Evolutionary conservation across 495 filamentous ascomycete genomes (phyloP).

Genomic region (Aspergillus wentii): DNA sequence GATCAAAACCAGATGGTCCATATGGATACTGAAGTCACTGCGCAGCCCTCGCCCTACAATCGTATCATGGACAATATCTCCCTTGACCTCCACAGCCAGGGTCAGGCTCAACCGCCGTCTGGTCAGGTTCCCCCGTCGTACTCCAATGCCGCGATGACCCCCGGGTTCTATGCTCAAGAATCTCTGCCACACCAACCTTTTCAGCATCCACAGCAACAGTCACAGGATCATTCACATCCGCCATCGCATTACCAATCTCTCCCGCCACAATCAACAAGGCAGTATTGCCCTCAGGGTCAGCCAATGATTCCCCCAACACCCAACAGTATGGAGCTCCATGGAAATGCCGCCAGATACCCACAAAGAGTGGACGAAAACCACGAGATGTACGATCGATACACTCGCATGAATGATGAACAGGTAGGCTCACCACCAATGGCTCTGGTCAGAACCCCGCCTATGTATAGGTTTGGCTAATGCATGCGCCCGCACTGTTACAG

Average conservation of each 20-base stretch:
- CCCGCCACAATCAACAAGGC: too few species aligned
- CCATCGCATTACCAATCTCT: conserved; percentile 28
- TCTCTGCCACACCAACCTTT: conserved; percentile 18
- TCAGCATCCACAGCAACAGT: conserved; percentile 48
- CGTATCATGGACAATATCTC: conserved; percentile 31
- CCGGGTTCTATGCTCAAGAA: conserved; percentile 36
- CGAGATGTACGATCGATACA: conserved; percentile 66
- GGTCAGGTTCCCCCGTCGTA: conserved; percentile 18
- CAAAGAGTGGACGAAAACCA: conserved; percentile 56
- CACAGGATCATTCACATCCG: conserved; percentile 46
- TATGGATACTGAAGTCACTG: conserved; percentile 24
- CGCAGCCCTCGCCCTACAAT: conserved; percentile 19
- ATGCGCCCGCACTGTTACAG: conserved; percentile 24
- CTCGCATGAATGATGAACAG: conserved; percentile 74
- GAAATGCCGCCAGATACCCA: conserved; percentile 58
- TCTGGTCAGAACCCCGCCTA: too few species aligned
- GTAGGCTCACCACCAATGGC: conserved; percentile 55
- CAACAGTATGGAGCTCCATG: conserved; percentile 85
- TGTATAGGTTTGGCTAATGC: conserved; percentile 18
- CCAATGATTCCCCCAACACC: conserved; percentile 85
- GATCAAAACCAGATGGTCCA: conserved; percentile 19
- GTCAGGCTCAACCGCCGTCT: too few species aligned
- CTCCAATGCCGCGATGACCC: conserved; percentile 28
- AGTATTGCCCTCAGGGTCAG: conserved; percentile 48
- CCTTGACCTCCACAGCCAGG: conserved; percentile 28